Percentiles rank a stretch among this genome's conserved stretches.
Conservation (phyloP, 1,284 basidiomycete species). For the Papiliotrema terrestris region DNA sequence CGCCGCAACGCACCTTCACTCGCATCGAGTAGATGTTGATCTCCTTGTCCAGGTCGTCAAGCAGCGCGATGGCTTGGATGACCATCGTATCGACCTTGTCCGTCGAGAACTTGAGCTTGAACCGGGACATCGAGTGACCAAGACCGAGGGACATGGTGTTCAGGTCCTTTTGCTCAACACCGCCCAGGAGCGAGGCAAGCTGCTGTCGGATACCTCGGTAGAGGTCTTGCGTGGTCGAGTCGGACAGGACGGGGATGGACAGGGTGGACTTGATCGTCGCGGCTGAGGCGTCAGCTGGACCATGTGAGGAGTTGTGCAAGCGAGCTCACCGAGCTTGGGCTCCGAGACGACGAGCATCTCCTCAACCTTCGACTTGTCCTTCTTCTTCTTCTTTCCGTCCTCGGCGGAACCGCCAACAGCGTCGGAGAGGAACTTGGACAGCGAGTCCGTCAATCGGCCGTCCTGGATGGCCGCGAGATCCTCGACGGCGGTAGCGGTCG, state of each 20-base stretch:
- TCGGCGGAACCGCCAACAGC: constrained; percentile 61
- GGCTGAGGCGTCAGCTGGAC: constrained; percentile 51
- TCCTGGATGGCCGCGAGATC: constrained; percentile 90
- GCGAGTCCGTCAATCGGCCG: constrained; percentile 85
- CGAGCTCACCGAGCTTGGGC: constrained; percentile 76
- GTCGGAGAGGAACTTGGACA: constrained; percentile 90
- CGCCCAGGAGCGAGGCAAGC: constrained; percentile 79
- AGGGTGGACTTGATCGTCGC: constrained; percentile 90
- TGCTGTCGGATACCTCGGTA: constrained; percentile 95
- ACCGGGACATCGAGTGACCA: constrained; percentile 91
- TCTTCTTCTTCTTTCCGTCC: constrained; percentile 44
- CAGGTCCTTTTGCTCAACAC: constrained; percentile 89
- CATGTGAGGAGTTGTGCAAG: background rate
- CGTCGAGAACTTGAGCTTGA: constrained; percentile 98
- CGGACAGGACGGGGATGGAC: constrained; percentile 77
- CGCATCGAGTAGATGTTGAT: constrained; percentile 99
- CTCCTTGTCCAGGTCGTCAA: constrained; percentile 99
- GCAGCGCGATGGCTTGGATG: constrained; percentile 95
- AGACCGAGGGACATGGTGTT: constrained; percentile 97
- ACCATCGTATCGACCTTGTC: constrained; percentile 99
- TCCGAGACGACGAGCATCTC: constrained; percentile 86
- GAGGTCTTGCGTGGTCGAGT: constrained; percentile 69
- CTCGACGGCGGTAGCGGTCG: constrained; percentile 97
- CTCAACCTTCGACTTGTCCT: constrained; percentile 70
- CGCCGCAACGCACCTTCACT: constrained; percentile 68